Evolutionary conservation across 768 basidiomycete species (phyloP).

Genomic region (Clitopilus passeckerianus): DNA sequence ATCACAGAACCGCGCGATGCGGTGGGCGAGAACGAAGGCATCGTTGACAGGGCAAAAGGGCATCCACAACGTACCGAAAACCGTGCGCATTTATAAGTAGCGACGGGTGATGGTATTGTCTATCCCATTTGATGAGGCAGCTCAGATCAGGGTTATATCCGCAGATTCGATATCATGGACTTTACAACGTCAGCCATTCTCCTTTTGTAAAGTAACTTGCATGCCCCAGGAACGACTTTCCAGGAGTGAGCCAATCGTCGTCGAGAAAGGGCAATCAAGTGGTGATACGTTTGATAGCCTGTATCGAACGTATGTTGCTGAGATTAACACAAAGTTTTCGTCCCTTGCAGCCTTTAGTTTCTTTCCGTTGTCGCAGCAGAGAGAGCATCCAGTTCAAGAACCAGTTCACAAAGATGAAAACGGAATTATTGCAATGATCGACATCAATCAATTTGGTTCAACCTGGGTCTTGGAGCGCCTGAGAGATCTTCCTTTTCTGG

Average conservation of each 20-base stretch:
- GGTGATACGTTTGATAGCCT: neutral
- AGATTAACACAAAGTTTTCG: neutral
- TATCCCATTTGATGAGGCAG: neutral
- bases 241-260: neutral
- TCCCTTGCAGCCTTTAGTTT: too few relatives aligned
- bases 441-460: neutral
- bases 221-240: neutral
- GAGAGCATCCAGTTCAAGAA: neutral
- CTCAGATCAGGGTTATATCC: neutral
- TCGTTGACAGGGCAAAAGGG: neutral
- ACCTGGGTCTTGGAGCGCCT: neutral
- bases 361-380: too few relatives aligned
- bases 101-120: neutral
- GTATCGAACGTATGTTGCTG: neutral
- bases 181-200: neutral
- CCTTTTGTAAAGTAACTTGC: neutral
- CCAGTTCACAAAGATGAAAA: neutral
- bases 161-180: neutral
- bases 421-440: neutral
- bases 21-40: neutral
- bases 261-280: neutral
- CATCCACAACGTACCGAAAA: neutral
- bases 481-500: neutral
- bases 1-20: constrained; percentile 2
- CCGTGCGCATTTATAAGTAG: neutral